A percentile compares a stretch with the other conserved stretches of the same genome.
Conservation (phyloP, 176 grass and related monocot species). For the Avena eriantha region DNA sequence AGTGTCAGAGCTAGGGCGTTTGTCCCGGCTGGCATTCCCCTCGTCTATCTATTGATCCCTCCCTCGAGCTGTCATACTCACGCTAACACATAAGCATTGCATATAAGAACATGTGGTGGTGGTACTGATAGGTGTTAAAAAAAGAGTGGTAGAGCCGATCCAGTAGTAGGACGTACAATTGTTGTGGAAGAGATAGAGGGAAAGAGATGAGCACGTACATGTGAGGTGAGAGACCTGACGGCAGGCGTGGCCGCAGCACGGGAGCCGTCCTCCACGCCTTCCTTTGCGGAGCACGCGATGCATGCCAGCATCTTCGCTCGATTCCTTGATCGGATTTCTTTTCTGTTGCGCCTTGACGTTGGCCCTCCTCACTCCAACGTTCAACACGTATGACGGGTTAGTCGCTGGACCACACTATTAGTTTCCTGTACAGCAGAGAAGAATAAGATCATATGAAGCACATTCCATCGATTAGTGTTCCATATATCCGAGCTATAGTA, state of each 20-base stretch:
- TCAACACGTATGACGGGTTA: neutral
- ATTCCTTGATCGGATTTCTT: neutral
- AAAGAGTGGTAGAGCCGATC: constrained; percentile 5
- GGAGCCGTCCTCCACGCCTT: constrained; percentile 74
- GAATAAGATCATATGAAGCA: neutral
- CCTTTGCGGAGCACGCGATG: constrained; percentile 89
- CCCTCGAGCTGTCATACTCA: neutral
- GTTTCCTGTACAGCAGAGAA: neutral
- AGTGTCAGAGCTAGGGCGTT: constrained; percentile 18
- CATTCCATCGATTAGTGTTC: too few species aligned
- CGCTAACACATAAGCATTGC: neutral
- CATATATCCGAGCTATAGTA: neutral
- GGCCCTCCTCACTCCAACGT: neutral
- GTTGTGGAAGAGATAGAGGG: neutral
- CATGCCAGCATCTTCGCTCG: constrained; percentile 80
- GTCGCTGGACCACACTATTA: neutral
- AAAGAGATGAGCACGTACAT: constrained; percentile 46
- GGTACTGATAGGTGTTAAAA: neutral
- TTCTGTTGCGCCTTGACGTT: neutral
- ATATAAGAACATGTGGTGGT: neutral
- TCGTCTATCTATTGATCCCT: neutral
- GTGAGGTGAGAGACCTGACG: constrained; percentile 87
- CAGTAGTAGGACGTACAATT: neutral
- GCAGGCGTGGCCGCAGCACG: constrained; percentile 66
- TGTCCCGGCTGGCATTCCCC: neutral